Base-by-base conservation (phyloP, 108 stramenopile species). In the Asterionellopsis glacialis region DNA sequence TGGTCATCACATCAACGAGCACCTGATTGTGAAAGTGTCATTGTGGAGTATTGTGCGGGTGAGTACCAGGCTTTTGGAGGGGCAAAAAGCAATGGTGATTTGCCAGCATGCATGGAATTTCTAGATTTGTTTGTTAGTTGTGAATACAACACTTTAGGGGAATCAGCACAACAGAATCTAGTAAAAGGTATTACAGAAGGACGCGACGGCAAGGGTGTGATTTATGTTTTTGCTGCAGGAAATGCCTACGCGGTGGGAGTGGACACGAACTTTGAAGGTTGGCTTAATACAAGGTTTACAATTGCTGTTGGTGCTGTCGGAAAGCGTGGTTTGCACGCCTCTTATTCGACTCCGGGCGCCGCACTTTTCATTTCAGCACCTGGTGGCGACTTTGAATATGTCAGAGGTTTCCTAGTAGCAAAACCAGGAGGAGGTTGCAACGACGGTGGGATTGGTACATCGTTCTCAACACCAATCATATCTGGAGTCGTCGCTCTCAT, bases 171-270 rank as follows among this genome's bases (percentile, higher is more conserved):
- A 0, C 40, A 50, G 12, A 26, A 54, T 1, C 51, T 70, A 14
- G 48, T 27, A 1, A 38, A 55, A 19, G 65, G 51, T 22, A 53
- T 68, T n/a, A 39, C 41, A 10, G 45, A 70, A 28, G 78, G 78
- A 42, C 65, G 78, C 10, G 65, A 68, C 44, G 78, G 74, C 14
- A 74, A 70, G 41, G 78, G 78, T 26, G 52, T 72, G 21, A 60
- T 79, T 23, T 75, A 60, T 47, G 74, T 75, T 22, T 74, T 75
- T 61, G 65, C 78, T 25, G 57, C 69, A 14, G 78, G 78, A 3
- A 79, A 79, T 51, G 45, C 48, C 16, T 64, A 42, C 21, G 22
- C 28, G 0, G 12, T 22, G 12, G 69, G 68, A 0, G 73, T 63
- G 14, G 67, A 79, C 55, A 57, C 62, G 13, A 79, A 79, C 62